A percentile compares a stretch with the other conserved stretches of the same genome.
Conservation (phyloP, 208 protist species). For the Trypanosoma boissoni region DNA sequence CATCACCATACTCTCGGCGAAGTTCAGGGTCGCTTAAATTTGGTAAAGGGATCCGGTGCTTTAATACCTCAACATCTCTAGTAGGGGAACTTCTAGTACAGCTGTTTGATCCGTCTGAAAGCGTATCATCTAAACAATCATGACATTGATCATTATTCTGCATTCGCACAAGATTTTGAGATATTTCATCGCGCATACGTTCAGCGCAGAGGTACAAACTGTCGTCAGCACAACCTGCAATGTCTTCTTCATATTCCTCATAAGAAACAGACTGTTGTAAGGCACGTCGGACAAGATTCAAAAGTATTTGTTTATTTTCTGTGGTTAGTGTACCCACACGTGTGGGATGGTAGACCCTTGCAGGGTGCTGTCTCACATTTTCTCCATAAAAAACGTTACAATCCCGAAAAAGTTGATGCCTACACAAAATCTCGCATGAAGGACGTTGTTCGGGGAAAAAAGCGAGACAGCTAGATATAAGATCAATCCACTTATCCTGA, state of each 20-base stretch:
- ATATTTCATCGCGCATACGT: slow-evolving; percentile 6
- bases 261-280: slow-evolving; percentile 26
- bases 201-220: slow-evolving; percentile 11
- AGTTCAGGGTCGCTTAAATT: slow-evolving; percentile 16
- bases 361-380: slow-evolving; percentile 57
- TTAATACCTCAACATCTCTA: too few species aligned
- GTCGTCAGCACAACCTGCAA: slow-evolving; percentile 31
- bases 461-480: slow-evolving; percentile 69
- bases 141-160: too few species aligned
- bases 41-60: not conserved
- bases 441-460: slow-evolving; percentile 85
- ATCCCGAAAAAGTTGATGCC: slow-evolving; percentile 61
- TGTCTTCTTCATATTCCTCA: slow-evolving; percentile 24
- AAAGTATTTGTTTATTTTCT: slow-evolving; percentile 66
- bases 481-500: slow-evolving; percentile 65
- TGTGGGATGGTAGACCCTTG: slow-evolving; percentile 41
- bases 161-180: too few species aligned
- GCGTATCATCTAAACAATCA: too few species aligned
- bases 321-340: slow-evolving; percentile 14
- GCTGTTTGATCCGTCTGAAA: too few species aligned
- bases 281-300: slow-evolving; percentile 37
- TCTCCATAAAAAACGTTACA: slow-evolving; percentile 66
- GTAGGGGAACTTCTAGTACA: too few species aligned
- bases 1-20: slow-evolving; percentile 8
- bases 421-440: slow-evolving; percentile 64